Conservation (phyloP, 2,329 filamentous ascomycete genomes). For the Penicillium paneum region DNA sequence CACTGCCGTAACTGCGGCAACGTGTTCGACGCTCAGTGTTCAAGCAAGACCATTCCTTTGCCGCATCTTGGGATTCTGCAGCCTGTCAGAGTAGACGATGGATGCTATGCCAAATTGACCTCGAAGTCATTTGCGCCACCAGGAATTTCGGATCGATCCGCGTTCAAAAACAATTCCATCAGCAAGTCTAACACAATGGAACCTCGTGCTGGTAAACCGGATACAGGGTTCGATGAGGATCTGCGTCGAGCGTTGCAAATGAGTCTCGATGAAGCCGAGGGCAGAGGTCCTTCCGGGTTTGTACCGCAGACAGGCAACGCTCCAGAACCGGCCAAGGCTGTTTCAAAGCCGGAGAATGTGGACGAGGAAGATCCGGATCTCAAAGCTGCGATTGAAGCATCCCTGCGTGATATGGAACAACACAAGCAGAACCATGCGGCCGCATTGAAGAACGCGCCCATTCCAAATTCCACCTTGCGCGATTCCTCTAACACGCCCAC, state of each 20-base stretch:
- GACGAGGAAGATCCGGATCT: constrained; percentile 90
- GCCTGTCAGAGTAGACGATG: constrained; percentile 90
- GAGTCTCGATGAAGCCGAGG: constrained; percentile 91
- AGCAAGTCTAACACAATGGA: constrained; percentile 79
- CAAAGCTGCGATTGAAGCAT: constrained; percentile 92
- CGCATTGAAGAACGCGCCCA: constrained; percentile 74
- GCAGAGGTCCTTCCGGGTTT: constrained; percentile 67
- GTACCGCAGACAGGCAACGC: constrained; percentile 59
- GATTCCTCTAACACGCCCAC: constrained; percentile 46
- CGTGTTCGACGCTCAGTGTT: constrained; percentile 95
- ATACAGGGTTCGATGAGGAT: constrained; percentile 92
- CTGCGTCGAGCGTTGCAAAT: constrained; percentile 90
- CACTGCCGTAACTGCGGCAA: constrained; percentile 98
- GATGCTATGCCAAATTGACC: constrained; percentile 85
- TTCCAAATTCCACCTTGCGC: constrained; percentile 49
- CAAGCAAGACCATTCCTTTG: constrained; percentile 79
- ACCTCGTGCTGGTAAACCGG: constrained; percentile 80
- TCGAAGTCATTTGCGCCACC: constrained; percentile 58
- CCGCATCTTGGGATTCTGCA: constrained; percentile 91
- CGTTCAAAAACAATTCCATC: constrained; percentile 49
- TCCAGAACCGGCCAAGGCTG: constrained; percentile 39
- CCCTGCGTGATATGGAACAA: constrained; percentile 93
- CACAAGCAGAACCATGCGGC: constrained; percentile 90
- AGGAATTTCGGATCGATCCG: constrained; percentile 39
- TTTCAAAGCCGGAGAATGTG: constrained; percentile 39